Base-by-base conservation (phyloP, 2,329 filamentous ascomycete species). In the Monilinia aucupariae region DNA sequence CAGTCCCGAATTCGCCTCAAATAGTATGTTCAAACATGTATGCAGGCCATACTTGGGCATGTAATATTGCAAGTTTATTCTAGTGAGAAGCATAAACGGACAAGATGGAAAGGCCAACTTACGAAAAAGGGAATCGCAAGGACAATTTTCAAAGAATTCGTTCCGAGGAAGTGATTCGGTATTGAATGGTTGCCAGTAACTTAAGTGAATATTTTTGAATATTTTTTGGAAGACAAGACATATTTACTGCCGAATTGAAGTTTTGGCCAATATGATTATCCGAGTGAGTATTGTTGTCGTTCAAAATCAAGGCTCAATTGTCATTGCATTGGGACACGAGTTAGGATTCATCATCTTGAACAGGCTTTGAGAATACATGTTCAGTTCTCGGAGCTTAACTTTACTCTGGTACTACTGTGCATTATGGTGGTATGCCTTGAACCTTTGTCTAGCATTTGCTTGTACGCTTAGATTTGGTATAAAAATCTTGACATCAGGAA, bases 121-220 rank as follows among this genome's bases (percentile, higher is more conserved):
- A n/a, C 50, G 1, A 22, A 25, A 0, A 2, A 20, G 15, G 6
- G 7, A 25, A 22, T n/a, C n/a, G 12, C 17, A 52, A 1, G 30
- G 7, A 3, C 9, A 9, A 5, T 20, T 37, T 37, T 30, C 7
- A 22, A 22, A 8, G 37, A 20, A 41, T 5, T 27, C 17, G 5
- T 30, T 20, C 3, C 17, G 9, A 30, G 8, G 8, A 7, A 20
- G 5, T 8, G 17, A 4, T 15, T 3, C 1, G 2, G 0, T 20
- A 41, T 41, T 13, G 1, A 10, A 41, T 27, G 51, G 15, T 53
- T 17, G 8, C 15, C 25, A 41, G 17, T 0, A 41, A 43, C 20
- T 1, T 0, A n/a, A 30, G 3, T 41, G 3, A 43, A 13, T 10
- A n/a, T n/a, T n/a, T 30, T 5, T 27, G 3, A 10, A 10, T 20